Evolutionary conservation across 345 rosid species (phyloP).

Genomic region (Nasturtium officinale): DNA sequence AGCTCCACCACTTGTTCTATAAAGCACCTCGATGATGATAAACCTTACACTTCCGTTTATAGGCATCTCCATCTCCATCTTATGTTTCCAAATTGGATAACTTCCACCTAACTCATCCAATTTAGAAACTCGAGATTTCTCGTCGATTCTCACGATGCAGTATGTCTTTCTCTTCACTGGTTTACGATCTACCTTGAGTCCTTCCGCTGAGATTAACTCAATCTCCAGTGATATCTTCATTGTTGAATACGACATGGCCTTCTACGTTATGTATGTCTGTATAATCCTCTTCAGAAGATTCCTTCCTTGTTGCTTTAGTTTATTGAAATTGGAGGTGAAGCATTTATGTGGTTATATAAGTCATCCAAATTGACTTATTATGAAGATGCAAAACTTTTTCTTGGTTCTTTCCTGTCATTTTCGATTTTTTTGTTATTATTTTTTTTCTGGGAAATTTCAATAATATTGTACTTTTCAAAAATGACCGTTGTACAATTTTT

Average conservation of each 20-base stretch:
- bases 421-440: neutral
- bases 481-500: neutral
- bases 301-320: conserved; percentile 7
- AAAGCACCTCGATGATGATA: conserved; percentile 49
- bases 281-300: conserved; percentile 26
- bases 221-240: conserved; percentile 48
- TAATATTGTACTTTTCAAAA: neutral
- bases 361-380: neutral
- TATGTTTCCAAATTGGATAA: conserved; percentile 62
- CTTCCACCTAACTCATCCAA: conserved; percentile 49
- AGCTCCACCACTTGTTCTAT: conserved; percentile 39
- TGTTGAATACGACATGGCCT: conserved; percentile 25
- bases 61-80: conserved; percentile 51
- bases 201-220: conserved; percentile 61
- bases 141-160: conserved; percentile 42
- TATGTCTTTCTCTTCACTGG: conserved; percentile 47
- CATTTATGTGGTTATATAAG: neutral
- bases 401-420: neutral
- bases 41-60: conserved; percentile 36
- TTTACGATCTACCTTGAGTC: conserved; percentile 49
- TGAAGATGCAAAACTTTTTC: neutral
- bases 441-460: neutral
- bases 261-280: neutral
- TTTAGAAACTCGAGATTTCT: conserved; percentile 20
- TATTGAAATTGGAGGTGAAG: neutral